A percentile compares a stretch with the other conserved stretches of the same genome.
These are phyloP conservation scores for Botryotinia convoluta DNA, from an alignment of 2,329 filamentous ascomycete genomes.

Conservation along the genomic window DNA sequence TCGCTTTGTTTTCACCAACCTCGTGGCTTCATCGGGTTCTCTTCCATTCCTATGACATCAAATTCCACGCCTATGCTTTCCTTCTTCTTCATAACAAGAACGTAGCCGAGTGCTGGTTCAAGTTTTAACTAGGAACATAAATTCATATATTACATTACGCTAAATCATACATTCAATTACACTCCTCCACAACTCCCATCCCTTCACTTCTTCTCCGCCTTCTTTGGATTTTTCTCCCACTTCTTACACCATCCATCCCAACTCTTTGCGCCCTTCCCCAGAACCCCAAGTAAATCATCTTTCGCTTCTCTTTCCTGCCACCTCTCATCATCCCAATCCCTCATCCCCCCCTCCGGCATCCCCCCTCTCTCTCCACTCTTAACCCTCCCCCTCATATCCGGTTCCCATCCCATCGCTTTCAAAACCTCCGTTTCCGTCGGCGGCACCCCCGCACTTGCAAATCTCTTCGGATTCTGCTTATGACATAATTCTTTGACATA, in stretches of 20 bases:
- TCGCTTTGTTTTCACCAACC: too few relatives aligned
- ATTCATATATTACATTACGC: not conserved
- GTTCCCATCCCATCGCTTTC: constrained; percentile 22
- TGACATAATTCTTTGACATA: constrained; percentile 8
- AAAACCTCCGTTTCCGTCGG: constrained; percentile 22
- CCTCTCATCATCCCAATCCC: constrained; percentile 22
- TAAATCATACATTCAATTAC: not conserved
- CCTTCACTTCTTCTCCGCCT: not conserved
- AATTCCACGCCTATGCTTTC: too few relatives aligned
- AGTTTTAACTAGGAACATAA: too few relatives aligned
- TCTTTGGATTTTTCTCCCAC: constrained; percentile 24
- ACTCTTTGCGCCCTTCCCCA: constrained; percentile 18
- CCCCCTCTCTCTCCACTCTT: constrained; percentile 12
- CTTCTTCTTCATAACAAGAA: too few relatives aligned
- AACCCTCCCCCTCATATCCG: constrained; percentile 15
- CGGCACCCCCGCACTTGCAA: constrained; percentile 21
- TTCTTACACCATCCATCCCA: constrained; percentile 21
- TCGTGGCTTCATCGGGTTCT: too few relatives aligned
- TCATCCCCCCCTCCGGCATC: constrained; percentile 6
- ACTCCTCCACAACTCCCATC: not conserved
- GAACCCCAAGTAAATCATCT: constrained; percentile 20
- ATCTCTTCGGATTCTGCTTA: constrained; percentile 17
- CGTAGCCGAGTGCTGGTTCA: too few relatives aligned
- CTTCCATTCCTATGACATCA: too few relatives aligned
- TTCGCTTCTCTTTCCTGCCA: constrained; percentile 20